Evolutionary conservation across 2,329 filamentous ascomycete species (phyloP), one percentile per base, ranked within the genome.

Genomic region (Pseudophaeomoniella oleicola): DNA sequence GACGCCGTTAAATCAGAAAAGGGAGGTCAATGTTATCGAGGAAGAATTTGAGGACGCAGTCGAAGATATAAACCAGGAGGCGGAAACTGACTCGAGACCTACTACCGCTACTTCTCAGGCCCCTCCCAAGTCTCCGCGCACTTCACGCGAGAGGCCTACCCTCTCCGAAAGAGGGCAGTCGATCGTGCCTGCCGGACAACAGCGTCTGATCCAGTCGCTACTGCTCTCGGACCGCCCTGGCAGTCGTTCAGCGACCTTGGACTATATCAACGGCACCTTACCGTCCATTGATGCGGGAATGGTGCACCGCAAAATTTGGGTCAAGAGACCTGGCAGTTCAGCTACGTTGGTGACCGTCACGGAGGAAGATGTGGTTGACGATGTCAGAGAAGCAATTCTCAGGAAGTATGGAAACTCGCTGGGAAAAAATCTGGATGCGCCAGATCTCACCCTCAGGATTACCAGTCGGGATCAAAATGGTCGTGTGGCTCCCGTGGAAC

Each of bases 341-440:
- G 77, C 88, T 29, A 98, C 90, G 11, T 68, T 90, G 50, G 80
- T 98, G 38, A 76, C 80, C 42, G 81, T 93, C 49, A 71, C 75
- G 47, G 82, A 93, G 50, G 85, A 92, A 50, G 86, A 94, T 52
- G 63, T 96, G 48, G 87, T 96, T 39, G 90, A 98, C 57, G 88
- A 94, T 59, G 79, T 94, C 42, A 81, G 88, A 48, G 90, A 94
- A 48, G 75, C 85, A 67, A 90, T 96, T 39, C 64, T 96, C 48
- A 77, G 75, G 51, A 96, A 96, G 64, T 98, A 96, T 57, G 76
- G 78, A 48, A 96, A 98, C 59, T 92, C 86, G 11, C 68, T 98
- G 16, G 88, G 88, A 35, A 78, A 78, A 48, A 81, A 72, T 36
- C 94, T 87, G 57, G 90, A 98, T 60, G 72, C 90, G 9, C 90